phyloP scores from a whole-genome alignment of 2,329 filamentous ascomycete species.

The Xylaria sp. region DNA sequence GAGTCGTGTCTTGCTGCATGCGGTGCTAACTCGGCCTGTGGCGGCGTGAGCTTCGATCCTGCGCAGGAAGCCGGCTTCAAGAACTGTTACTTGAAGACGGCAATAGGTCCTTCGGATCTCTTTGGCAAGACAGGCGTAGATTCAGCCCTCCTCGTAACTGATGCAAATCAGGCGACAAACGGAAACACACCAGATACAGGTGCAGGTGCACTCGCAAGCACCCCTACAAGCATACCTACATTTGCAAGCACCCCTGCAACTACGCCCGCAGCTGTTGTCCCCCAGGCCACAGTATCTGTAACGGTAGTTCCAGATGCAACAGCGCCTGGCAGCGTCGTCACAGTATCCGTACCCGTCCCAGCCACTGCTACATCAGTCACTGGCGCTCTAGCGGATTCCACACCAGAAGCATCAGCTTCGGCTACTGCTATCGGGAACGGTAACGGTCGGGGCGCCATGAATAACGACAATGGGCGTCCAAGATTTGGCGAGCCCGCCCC shows the following conservation, averaged over 20 bases:
- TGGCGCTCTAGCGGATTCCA: constrained; percentile 16
- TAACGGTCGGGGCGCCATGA: background rate
- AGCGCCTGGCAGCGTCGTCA: constrained; percentile 13
- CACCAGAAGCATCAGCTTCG: constrained; percentile 3
- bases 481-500: constrained; percentile 8
- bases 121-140: constrained; percentile 43
- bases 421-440: constrained; percentile 7
- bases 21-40: constrained; percentile 39
- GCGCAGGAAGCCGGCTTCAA: constrained; percentile 35
- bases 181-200: background rate
- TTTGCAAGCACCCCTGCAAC: background rate
- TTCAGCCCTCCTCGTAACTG: constrained; percentile 41
- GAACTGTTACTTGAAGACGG: constrained; percentile 46
- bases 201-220: background rate
- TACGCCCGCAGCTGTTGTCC: background rate
- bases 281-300: constrained; percentile 13
- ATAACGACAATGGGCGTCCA: background rate
- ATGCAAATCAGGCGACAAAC: constrained; percentile 5
- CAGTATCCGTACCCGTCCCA: constrained; percentile 30
- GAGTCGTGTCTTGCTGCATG: constrained; percentile 38
- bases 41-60: constrained; percentile 50
- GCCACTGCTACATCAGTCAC: constrained; percentile 6
- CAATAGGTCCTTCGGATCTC: constrained; percentile 28
- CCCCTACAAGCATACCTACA: background rate
- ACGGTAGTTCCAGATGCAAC: constrained; percentile 11